phyloP scores from a whole-genome alignment of 2,329 filamentous ascomycete genomes.

The Xylariaceae sp. region DNA sequence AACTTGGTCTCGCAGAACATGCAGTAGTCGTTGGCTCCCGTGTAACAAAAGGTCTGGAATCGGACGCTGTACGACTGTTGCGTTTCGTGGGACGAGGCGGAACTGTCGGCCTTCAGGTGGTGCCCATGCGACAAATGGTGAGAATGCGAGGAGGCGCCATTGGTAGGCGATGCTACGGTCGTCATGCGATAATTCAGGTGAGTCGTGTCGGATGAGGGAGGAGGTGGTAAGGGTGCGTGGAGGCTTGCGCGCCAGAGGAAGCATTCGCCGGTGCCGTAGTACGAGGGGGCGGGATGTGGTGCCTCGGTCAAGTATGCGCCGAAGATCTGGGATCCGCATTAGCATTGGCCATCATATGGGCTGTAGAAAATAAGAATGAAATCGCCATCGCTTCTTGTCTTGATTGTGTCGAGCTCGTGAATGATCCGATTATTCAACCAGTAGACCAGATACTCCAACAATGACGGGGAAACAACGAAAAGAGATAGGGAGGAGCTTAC shows the following conservation, averaged over 20 bases:
- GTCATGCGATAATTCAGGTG: slow-evolving; percentile 41
- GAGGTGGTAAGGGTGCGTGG: slow-evolving; percentile 62
- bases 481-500: slow-evolving; percentile 43
- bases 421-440: neutral
- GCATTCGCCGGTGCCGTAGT: slow-evolving; percentile 95
- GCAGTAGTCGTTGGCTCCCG: slow-evolving; percentile 92
- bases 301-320: slow-evolving; percentile 91
- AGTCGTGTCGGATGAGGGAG: slow-evolving; percentile 54
- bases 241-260: slow-evolving; percentile 79
- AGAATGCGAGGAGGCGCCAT: slow-evolving; percentile 15
- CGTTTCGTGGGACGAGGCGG: slow-evolving; percentile 5
- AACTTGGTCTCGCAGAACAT: slow-evolving; percentile 86
- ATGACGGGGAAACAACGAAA: neutral
- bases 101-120: slow-evolving; percentile 31
- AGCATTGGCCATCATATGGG: neutral
- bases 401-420: neutral
- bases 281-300: slow-evolving; percentile 73
- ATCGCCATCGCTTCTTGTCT: slow-evolving; percentile 1
- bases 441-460: neutral
- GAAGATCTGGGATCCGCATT: slow-evolving; percentile 55
- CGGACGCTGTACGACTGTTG: slow-evolving; percentile 62
- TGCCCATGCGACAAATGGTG: slow-evolving; percentile 13
- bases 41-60: slow-evolving; percentile 97
- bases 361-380: too few species aligned
- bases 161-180: slow-evolving; percentile 34